Base-by-base conservation (phyloP, 1,139 yeast species). In the Debaryomyces psychrophilus region DNA sequence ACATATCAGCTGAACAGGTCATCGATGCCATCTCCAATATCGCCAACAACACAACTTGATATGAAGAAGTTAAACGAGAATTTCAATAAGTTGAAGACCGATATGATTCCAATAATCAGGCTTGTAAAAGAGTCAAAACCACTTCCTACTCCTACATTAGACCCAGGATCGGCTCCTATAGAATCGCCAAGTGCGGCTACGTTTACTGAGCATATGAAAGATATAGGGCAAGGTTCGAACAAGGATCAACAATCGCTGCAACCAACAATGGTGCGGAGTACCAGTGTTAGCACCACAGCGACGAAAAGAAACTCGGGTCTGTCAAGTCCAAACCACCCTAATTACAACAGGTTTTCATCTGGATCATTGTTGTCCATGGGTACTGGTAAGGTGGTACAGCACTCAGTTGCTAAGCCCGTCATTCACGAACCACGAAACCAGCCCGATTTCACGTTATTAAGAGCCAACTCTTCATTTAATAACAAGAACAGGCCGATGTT, bases 71-170 rank as follows among this genome's bases (percentile, higher is more conserved):
- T 80, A 44, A 71, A 69, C 48, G 82, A 78, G 34, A 81, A 77
- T 57, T 77, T 80, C 55, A 65, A 65, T 40, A 73, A 76, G 54
- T 62, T 81, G 50, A 75, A 77, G 49, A 75, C 79, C 27, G 85
- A 81, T 47, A 65, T 81, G 54, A 68, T 77, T 37, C 85, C 85
- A 0, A 73, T 80, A 25, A 68, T 80, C 27, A 69, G 81, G 46
- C 66, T 77, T 37, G 61, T 79, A 14, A 80, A 81, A 50, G 84
- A 80, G 49, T 69, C 74, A 27, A 80, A 81, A 56, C 85, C 85
- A 2, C 65, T 81, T 33, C 85, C 85, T 0, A 77, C 82, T 0
- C 85, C 85, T 3, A 77, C 81, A 1, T 54, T 74, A 34, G 79
- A 69, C 47, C 74, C 77, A 0, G 72, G 75, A 3, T 58, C 67